These are phyloP conservation scores for Arctostaphylos glauca DNA, from an alignment of 148 eudicot species.

Conservation along the genomic window DNA sequence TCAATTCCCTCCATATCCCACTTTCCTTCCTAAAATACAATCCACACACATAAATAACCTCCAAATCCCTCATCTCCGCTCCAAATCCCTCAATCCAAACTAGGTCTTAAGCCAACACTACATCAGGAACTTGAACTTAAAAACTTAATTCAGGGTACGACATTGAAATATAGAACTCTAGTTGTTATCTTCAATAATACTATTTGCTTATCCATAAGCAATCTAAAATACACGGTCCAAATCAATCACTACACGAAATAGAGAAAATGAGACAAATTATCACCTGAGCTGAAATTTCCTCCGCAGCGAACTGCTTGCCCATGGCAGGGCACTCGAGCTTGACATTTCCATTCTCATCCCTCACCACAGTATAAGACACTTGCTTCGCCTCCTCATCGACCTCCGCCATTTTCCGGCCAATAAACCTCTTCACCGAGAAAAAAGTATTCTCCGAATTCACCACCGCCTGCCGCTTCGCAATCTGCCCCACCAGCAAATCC, in stretches of 20 bases:
- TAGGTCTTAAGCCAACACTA: too few species aligned
- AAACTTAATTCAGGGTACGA: neutral
- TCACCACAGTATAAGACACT: slow-evolving; percentile 70
- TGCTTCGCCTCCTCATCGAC: slow-evolving; percentile 95
- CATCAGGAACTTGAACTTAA: neutral
- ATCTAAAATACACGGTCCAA: neutral
- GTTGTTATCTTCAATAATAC: too few species aligned
- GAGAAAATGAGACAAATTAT: neutral
- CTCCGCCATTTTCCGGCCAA: slow-evolving; percentile 88
- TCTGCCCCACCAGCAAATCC: slow-evolving; percentile 58
- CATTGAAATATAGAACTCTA: neutral
- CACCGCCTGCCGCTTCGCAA: slow-evolving; percentile 54
- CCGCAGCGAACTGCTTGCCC: slow-evolving; percentile 87
- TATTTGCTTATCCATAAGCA: neutral
- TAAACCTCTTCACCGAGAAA: slow-evolving; percentile 68
- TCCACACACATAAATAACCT: too few species aligned
- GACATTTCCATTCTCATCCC: slow-evolving; percentile 89
- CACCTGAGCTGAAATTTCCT: slow-evolving; percentile 97
- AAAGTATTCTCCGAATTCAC: slow-evolving; percentile 44
- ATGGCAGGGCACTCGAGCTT: slow-evolving; percentile 97
- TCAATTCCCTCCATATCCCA: too few species aligned
- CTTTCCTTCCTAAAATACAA: too few species aligned
- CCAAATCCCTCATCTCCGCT: too few species aligned
- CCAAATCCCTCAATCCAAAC: too few species aligned
- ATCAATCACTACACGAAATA: neutral